phyloP scores from a whole-genome alignment of 2,329 filamentous ascomycete genomes.

The Paecilomyces niveus region DNA sequence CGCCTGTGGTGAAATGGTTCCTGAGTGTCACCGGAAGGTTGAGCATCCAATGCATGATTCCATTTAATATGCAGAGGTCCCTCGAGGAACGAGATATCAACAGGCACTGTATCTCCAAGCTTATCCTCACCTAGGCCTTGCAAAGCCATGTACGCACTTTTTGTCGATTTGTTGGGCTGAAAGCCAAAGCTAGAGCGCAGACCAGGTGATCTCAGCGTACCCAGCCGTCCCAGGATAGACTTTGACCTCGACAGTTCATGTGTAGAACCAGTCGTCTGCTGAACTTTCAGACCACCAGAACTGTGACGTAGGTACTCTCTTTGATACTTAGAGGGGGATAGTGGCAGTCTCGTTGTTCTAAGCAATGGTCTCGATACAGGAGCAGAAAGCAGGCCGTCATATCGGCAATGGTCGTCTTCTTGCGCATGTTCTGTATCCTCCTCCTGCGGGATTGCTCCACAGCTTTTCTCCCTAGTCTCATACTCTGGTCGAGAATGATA shows the following conservation, averaged over 20 bases:
- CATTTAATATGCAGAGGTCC: conserved; percentile 4
- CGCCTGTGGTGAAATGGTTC: not conserved
- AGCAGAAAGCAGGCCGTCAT: not conserved
- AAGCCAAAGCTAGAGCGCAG: conserved; percentile 1
- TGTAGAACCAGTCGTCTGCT: not conserved
- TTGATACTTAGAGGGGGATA: not conserved
- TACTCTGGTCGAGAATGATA: not conserved
- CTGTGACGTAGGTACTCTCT: not conserved
- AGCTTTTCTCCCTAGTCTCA: not conserved
- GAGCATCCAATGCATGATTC: not conserved
- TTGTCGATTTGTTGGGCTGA: not conserved
- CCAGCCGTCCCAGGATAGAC: conserved; percentile 4
- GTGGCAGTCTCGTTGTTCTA: not conserved
- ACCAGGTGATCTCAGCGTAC: conserved; percentile 2
- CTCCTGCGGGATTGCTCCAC: not conserved
- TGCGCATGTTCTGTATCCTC: not conserved
- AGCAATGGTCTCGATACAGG: not conserved
- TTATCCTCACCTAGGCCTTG: conserved; percentile 8
- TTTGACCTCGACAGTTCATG: conserved; percentile 2
- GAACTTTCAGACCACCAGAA: not conserved
- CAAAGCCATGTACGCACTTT: conserved; percentile 3
- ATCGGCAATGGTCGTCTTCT: not conserved
- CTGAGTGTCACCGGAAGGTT: not conserved
- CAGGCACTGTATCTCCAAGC: conserved; percentile 4
- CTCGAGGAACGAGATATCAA: conserved; percentile 15